phyloP scores from a whole-genome alignment of 2,329 filamentous ascomycete species.

The Fusarium gaditjirri region DNA sequence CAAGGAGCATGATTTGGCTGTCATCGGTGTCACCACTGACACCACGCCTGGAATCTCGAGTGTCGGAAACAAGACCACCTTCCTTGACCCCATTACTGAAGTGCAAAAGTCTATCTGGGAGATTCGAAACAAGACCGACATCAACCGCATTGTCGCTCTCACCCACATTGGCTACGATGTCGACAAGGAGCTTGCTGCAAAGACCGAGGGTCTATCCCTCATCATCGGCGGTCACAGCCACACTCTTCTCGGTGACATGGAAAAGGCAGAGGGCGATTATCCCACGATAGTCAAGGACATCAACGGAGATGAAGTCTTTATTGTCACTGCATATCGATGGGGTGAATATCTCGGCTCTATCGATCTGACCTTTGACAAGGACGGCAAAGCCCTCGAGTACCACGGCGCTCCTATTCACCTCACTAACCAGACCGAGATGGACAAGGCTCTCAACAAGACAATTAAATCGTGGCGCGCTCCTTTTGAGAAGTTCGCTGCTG shows the following conservation, averaged over 20 bases:
- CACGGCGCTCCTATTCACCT: conserved; percentile 72
- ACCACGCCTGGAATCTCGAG: conserved; percentile 68
- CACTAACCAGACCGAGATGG: conserved; percentile 68
- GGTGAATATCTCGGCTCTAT: conserved; percentile 76
- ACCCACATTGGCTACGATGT: conserved; percentile 75
- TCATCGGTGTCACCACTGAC: conserved; percentile 73
- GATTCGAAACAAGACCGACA: conserved; percentile 69
- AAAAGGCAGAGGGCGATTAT: conserved; percentile 68
- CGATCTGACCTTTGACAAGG: conserved; percentile 69
- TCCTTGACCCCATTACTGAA: conserved; percentile 66
- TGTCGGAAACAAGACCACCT: conserved; percentile 67
- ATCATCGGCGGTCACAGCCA: conserved; percentile 73
- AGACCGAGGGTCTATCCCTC: conserved; percentile 71
- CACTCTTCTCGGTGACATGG: conserved; percentile 69
- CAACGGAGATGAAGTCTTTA: conserved; percentile 73
- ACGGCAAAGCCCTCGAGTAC: conserved; percentile 71
- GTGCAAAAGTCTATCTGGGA: conserved; percentile 71
- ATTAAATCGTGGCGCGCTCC: conserved; percentile 68
- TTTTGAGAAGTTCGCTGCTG: conserved; percentile 68
- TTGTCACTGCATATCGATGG: conserved; percentile 75
- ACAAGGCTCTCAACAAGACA: conserved; percentile 65
- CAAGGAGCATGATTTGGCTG: conserved; percentile 67
- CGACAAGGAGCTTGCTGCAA: conserved; percentile 68
- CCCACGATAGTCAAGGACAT: conserved; percentile 71
- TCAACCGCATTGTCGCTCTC: conserved; percentile 72